Evolutionary conservation across 2,329 filamentous ascomycete genomes (phyloP), one percentile per base, ranked within the genome.

Genomic region (Talaromyces funiculosus): DNA sequence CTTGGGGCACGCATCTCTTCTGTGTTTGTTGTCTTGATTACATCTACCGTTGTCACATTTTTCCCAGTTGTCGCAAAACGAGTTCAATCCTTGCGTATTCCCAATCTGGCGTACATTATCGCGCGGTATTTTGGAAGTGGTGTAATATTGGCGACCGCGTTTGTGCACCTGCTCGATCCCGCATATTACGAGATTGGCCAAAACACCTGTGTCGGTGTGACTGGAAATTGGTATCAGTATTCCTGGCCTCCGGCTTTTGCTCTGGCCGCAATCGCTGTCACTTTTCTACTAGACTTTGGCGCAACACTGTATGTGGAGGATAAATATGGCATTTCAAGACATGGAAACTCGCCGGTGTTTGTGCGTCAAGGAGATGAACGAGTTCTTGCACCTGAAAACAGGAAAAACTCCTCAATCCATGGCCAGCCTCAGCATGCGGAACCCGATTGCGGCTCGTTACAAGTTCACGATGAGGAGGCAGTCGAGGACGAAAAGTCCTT

Each of bases 181-280:
- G 77, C 77, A 1, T 79, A 79, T 58, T 54, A 43, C 1, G 72
- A 76, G 56, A 80, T 80, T 56, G 80, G 80, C 4, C 71, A 77
- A 0, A 64, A 73, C 16, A 77, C 77, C 24, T 83, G 80, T 61
- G 79, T 82, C 4, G 81, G 81, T 22, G 77, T 82, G 74, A 84
- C 82, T 0, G 80, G 78, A 0, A 73, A 75, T 49, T 84, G 82
- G 78, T 76, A 74, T 0, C 65, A 73, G 16, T 84, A 82, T 69
- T 73, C 77, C 0, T 84, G 82, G 82, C 77, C 77, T 1, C 79
- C 81, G 0, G 81, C 80, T 20, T 79, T 84, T 45, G 78, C 78
- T 2, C 69, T 84, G 37, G 68, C 75, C 0, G 79, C 80, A 0
- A 72, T 78, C 14, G 75, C 82, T 68, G 22, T 78, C 8, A 77